Conservation (phyloP, 202 grass and related monocot genomes). For the Carex sylvatica region DNA sequence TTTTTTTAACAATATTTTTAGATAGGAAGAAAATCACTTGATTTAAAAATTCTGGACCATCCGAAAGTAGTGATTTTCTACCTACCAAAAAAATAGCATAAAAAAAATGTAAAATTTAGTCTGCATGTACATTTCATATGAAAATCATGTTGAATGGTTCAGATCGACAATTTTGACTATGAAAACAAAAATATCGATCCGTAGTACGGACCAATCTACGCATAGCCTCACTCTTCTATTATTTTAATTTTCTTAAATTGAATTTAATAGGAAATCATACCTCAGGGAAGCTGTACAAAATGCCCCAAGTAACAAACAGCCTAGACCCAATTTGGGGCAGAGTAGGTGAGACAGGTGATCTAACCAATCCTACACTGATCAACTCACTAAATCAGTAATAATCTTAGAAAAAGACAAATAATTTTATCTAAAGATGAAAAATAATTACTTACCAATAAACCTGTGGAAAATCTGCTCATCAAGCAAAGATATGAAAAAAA, state of each 20-base stretch:
- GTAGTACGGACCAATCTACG: too few relatives aligned
- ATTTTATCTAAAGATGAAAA: constrained; percentile 10
- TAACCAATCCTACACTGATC: constrained; percentile 54
- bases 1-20: background rate
- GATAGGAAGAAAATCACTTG: too few relatives aligned
- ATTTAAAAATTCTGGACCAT: too few relatives aligned
- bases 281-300: constrained; percentile 88
- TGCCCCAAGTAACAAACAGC: constrained; percentile 77
- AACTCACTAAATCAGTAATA: background rate
- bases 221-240: too few relatives aligned
- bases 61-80: too few relatives aligned
- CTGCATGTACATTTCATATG: too few relatives aligned
- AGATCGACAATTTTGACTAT: too few relatives aligned
- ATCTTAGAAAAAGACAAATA: constrained; percentile 4
- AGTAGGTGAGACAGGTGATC: constrained; percentile 74
- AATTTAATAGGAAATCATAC: constrained; percentile 27
- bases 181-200: too few relatives aligned
- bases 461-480: constrained; percentile 78
- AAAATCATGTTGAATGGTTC: too few relatives aligned
- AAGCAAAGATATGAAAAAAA: background rate
- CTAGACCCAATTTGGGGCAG: constrained; percentile 85
- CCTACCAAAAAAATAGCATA: too few relatives aligned
- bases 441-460: constrained; percentile 52
- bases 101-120: too few relatives aligned
- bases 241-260: constrained; percentile 2